Base-by-base conservation (phyloP, 768 basidiomycete genomes). In the Lactarius tabidus region DNA sequence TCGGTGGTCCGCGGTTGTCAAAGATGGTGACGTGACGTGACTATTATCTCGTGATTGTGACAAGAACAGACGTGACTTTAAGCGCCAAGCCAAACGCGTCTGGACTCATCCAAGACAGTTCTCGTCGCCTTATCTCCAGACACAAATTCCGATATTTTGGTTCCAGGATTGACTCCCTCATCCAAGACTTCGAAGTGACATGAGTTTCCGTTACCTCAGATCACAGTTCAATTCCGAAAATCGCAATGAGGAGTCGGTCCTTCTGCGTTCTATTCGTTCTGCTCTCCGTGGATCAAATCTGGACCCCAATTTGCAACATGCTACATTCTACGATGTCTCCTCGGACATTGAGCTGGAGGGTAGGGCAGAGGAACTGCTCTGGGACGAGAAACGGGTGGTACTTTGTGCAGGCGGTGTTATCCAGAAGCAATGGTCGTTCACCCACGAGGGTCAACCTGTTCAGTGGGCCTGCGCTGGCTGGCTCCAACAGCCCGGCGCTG, bases 401-500 rank as follows among this genome's bases (percentile, higher is more conserved):
- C 77, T 90, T 69, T 86, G 83, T 64, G 78, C 79, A 20, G 91
- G 89, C 0, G 88, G 89, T 1, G 78, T 89, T 18, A 84, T 92
- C 60, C 78, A 78, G 62, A 86, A 87, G 71, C 85, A 85, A 71
- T 93, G 91, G 92, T 82, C 81, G 60, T 90, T 93, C 71, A 74
- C 78, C n/a, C 79, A 84, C 48, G 90, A 91, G 71, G 82, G 80
- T 7, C 87, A 93, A 71, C 80, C 82, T 1, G 84, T 94, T 38
- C 91, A 91, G 70, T 90, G 82, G 77, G 91, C 89, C 6, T 92
- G 91, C 71, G 78, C 89, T n/a, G 92, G 88, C 4, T 82, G 82
- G 73, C 79, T 93, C 41, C 85, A 88, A 70, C 85, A 87, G 69
- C 73, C 79, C 8, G 75, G 75, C 23, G 68, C 72, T 23, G 69